phyloP scores from a whole-genome alignment of 176 grass and related monocot species.

The Saccharum spontaneum region DNA sequence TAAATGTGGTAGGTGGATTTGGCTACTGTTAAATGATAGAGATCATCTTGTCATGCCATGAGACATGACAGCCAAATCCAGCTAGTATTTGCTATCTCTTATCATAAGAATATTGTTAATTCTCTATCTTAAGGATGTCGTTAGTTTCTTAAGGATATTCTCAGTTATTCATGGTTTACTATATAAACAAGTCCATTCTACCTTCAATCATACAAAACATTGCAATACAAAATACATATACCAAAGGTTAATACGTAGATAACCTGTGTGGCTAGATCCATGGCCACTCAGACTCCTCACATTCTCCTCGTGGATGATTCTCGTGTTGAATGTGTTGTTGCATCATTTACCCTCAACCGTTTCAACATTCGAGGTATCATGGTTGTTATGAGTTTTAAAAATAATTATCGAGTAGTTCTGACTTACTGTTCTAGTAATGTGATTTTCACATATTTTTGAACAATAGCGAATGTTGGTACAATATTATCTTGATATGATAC shows the following conservation, averaged over 20 bases:
- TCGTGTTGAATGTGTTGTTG: not conserved
- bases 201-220: not conserved
- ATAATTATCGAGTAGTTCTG: not conserved
- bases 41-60: not conserved
- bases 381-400: not conserved
- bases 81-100: not conserved
- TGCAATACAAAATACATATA: not conserved
- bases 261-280: not conserved
- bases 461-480: not conserved
- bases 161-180: not conserved
- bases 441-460: not conserved
- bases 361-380: not conserved
- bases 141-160: not conserved
- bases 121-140: not conserved
- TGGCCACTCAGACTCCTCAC: not conserved
- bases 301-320: not conserved
- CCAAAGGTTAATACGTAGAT: not conserved
- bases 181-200: not conserved
- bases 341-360: not conserved
- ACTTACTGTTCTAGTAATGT: not conserved
- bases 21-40: too few species aligned
- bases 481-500: not conserved
- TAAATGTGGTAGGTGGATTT: too few species aligned
- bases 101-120: not conserved
- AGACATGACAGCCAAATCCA: not conserved